Conservation (phyloP, 2,329 filamentous ascomycete species). For the Calonectria crousiana region DNA sequence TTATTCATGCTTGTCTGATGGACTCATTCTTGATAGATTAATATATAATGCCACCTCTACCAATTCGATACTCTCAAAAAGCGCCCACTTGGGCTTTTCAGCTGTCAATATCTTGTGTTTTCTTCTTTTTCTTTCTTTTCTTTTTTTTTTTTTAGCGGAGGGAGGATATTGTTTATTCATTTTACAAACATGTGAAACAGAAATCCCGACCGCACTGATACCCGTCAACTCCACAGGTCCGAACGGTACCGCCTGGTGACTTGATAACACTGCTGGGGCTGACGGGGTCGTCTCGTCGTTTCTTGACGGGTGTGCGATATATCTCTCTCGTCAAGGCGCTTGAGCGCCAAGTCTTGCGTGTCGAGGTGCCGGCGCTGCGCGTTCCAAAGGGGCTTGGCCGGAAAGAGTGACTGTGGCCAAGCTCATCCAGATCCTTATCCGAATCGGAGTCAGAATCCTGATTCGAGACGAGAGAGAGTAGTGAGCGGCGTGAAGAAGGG, state of each 20-base stretch:
- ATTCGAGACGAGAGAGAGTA: slow-evolving; percentile 59
- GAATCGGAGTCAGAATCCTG: slow-evolving; percentile 56
- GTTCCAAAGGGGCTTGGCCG: slow-evolving; percentile 31
- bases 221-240: slow-evolving; percentile 67
- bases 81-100: neutral
- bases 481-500: slow-evolving; percentile 50
- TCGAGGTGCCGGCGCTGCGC: slow-evolving; percentile 28
- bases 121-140: no score
- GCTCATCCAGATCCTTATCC: slow-evolving; percentile 54
- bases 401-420: slow-evolving; percentile 30
- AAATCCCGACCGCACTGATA: slow-evolving; percentile 69
- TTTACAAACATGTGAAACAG: slow-evolving; percentile 68
- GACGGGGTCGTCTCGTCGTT: slow-evolving; percentile 28
- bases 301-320: slow-evolving; percentile 44
- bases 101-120: neutral
- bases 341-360: slow-evolving; percentile 45
- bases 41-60: neutral
- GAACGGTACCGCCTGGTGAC: slow-evolving; percentile 63
- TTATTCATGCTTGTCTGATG: neutral
- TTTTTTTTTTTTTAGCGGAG: neutral
- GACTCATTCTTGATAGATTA: neutral
- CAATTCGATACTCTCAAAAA: neutral
- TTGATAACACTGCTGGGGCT: slow-evolving; percentile 45
- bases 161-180: neutral
- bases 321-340: slow-evolving; percentile 46